Evolutionary conservation across 768 basidiomycete species (phyloP).

Genomic region (Russula sp.): DNA sequence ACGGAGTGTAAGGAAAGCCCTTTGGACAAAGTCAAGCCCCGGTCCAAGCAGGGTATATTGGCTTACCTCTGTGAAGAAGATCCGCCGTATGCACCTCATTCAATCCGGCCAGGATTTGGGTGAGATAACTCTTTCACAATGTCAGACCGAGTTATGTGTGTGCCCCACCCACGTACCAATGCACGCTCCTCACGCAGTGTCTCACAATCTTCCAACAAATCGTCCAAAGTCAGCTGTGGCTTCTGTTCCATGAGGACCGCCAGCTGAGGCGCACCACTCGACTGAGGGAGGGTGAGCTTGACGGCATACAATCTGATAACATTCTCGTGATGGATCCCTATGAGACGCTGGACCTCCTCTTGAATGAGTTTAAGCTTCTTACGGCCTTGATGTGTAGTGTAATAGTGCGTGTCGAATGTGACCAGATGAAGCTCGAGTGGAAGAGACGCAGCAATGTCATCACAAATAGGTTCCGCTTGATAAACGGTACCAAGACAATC

Average conservation of each 20-base stretch:
- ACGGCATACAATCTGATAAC: constrained; percentile 66
- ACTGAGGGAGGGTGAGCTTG: constrained; percentile 54
- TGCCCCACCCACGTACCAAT: constrained; percentile 44
- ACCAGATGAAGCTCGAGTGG: constrained; percentile 68
- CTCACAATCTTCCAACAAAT: constrained; percentile 74
- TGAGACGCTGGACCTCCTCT: constrained; percentile 60
- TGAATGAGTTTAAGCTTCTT: constrained; percentile 71
- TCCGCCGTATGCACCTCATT: constrained; percentile 62
- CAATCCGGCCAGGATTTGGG: constrained; percentile 67
- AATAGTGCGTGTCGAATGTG: constrained; percentile 66
- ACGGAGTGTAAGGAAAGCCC: constrained; percentile 60
- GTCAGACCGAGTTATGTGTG: background rate
- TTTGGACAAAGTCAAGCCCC: constrained; percentile 32
- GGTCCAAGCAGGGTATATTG: background rate
- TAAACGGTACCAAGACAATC: constrained; percentile 66
- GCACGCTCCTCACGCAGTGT: constrained; percentile 71
- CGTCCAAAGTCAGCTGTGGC: constrained; percentile 62
- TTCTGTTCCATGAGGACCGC: constrained; percentile 69
- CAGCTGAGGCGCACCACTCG: constrained; percentile 51
- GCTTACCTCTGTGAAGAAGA: constrained; percentile 66
- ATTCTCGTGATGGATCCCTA: constrained; percentile 58
- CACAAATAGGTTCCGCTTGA: constrained; percentile 72
- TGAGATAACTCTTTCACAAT: constrained; percentile 61
- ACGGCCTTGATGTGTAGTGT: constrained; percentile 62
- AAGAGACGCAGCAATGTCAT: constrained; percentile 54